A percentile compares a stretch with the other conserved stretches of the same genome.
These are phyloP conservation scores for Spergularia marina DNA, from an alignment of 148 eudicot genomes.

Conservation along the genomic window DNA sequence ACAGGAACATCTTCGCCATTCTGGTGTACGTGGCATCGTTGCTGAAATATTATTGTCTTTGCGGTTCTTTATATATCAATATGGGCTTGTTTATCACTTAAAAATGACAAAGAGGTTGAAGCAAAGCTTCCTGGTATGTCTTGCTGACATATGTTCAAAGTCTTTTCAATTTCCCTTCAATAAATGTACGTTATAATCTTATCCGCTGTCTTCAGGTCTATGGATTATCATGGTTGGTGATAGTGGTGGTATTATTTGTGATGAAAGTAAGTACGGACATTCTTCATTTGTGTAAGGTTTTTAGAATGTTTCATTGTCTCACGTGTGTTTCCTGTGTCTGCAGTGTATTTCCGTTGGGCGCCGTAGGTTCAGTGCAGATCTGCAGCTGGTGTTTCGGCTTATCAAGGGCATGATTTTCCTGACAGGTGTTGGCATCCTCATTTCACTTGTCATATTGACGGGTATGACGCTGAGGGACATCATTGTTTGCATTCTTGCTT, in stretches of 20 bases:
- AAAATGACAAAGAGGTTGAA: conserved; percentile 44
- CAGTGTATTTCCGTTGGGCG: conserved; percentile 49
- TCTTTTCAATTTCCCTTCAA: background rate
- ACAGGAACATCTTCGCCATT: conserved; percentile 90
- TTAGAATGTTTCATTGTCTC: conserved; percentile 3
- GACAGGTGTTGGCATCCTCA: conserved; percentile 41
- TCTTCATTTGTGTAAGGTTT: background rate
- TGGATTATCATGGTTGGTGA: conserved; percentile 95
- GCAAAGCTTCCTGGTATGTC: conserved; percentile 69
- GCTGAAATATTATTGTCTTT: conserved; percentile 71
- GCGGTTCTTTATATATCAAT: conserved; percentile 88
- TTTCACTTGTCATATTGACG: conserved; percentile 54
- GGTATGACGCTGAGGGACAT: conserved; percentile 70
- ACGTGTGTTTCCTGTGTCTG: background rate
- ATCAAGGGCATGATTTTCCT: conserved; percentile 43
- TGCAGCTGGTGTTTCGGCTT: conserved; percentile 50
- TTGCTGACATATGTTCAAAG: background rate
- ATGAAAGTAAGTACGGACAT: conserved; percentile 67
- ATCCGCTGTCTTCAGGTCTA: conserved; percentile 63
- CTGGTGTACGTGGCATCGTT: conserved; percentile 77
- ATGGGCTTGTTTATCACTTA: conserved; percentile 95
- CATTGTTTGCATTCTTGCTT: conserved; percentile 82
- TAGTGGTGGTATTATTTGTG: conserved; percentile 61
- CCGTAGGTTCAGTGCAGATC: conserved; percentile 45
- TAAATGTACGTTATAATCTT: background rate